Conservation (phyloP, 2,329 filamentous ascomycete genomes). For the Fragosphaeria purpurea region DNA sequence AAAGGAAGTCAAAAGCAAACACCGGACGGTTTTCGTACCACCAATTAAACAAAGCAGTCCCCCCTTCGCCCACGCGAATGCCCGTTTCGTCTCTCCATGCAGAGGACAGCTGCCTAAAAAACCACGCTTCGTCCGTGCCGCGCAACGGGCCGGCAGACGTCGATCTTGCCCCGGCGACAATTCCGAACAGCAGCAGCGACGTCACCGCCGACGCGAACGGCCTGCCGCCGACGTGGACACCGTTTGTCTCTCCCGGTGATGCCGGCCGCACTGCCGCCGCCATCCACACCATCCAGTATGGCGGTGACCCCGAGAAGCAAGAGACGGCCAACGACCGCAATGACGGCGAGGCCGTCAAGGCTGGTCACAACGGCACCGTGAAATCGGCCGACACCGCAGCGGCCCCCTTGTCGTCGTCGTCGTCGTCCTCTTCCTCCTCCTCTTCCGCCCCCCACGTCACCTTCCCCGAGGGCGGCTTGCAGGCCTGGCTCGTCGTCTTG, state of each 20-base stretch:
- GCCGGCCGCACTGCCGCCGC: too few species aligned
- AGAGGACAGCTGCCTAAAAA: slow-evolving; percentile 32
- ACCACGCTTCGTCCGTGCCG: slow-evolving; percentile 12
- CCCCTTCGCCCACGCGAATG: slow-evolving; percentile 17
- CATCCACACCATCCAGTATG: too few species aligned
- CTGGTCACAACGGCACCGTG: not conserved
- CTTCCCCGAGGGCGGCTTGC: slow-evolving; percentile 65
- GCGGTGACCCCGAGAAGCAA: too few species aligned
- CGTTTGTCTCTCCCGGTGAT: too few species aligned
- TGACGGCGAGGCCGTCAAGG: not conserved
- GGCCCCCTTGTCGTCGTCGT: not conserved
- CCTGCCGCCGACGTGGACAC: too few species aligned
- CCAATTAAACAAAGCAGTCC: too few species aligned
- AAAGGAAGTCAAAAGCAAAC: too few species aligned
- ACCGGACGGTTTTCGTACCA: too few species aligned
- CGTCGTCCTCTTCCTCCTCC: not conserved
- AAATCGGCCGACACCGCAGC: too few species aligned
- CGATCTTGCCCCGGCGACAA: too few species aligned
- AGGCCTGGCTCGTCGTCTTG: slow-evolving; percentile 68
- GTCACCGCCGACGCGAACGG: not conserved
- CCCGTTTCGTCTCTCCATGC: slow-evolving; percentile 19
- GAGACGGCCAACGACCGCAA: not conserved
- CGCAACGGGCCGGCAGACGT: not conserved
- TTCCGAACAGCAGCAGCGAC: not conserved
- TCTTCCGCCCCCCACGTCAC: slow-evolving; percentile 15